Conservation (phyloP, 1,284 basidiomycete species). For the Pholiota adiposa region DNA sequence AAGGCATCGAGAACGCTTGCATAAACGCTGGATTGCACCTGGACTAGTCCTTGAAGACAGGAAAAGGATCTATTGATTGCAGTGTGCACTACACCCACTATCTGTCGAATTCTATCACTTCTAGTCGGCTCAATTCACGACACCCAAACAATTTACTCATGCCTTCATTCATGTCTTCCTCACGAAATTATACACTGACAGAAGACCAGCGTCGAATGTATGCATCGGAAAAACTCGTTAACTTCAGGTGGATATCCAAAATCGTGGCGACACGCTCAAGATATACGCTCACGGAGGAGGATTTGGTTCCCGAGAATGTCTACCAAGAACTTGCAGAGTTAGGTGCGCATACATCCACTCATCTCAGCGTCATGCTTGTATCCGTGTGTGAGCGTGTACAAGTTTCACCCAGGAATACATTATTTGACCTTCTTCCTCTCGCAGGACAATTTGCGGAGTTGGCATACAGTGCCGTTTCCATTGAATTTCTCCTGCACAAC, state of each 20-base stretch:
- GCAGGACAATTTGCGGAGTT: constrained; percentile 56
- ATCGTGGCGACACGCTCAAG: constrained; percentile 47
- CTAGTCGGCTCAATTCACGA: background rate
- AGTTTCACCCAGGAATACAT: constrained; percentile 1
- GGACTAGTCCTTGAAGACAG: background rate
- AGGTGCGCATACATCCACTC: constrained; percentile 31
- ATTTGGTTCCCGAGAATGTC: constrained; percentile 40
- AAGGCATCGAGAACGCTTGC: background rate
- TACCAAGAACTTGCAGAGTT: constrained; percentile 45
- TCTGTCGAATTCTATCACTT: background rate
- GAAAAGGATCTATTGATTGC: background rate
- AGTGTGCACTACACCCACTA: no score
- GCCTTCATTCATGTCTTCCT: background rate
- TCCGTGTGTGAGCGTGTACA: background rate
- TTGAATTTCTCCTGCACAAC: constrained; percentile 46
- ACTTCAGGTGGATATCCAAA: constrained; percentile 55
- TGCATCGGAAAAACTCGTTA: constrained; percentile 47
- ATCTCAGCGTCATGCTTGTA: background rate
- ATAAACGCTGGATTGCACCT: background rate
- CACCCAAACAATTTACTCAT: background rate
- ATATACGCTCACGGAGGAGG: constrained; percentile 40
- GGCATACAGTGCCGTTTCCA: constrained; percentile 42
- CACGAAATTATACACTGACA: constrained; percentile 24
- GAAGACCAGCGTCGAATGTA: constrained; percentile 50
- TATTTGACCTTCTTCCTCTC: background rate